Percentiles rank a stretch among this genome's conserved stretches.
phyloP scores from a whole-genome alignment of 495 filamentous ascomycete species.

The Evansstolkia leycettana region DNA sequence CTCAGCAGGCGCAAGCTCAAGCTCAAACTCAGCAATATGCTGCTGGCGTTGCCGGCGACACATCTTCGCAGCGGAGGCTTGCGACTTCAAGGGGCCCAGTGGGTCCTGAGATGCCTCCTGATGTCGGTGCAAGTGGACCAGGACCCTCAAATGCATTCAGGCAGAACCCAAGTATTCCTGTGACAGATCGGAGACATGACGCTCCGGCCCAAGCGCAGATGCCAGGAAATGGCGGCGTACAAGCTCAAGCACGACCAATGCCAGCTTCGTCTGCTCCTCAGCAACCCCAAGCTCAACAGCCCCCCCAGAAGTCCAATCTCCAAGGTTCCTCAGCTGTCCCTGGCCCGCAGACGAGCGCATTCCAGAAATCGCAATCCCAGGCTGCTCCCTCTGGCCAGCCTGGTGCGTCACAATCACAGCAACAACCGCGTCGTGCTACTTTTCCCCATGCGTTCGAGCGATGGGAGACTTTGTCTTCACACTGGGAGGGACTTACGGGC shows the following conservation, averaged over 20 bases:
- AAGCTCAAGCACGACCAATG: slow-evolving; percentile 6
- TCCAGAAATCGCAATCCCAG: slow-evolving; percentile 13
- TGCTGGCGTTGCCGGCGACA: slow-evolving; percentile 48
- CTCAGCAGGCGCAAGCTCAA: slow-evolving; percentile 25
- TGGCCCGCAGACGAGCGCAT: slow-evolving; percentile 7
- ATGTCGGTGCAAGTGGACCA: slow-evolving; percentile 1
- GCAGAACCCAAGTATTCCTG: slow-evolving; percentile 5
- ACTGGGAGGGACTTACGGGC: slow-evolving; percentile 94
- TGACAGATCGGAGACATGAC: slow-evolving; percentile 6
- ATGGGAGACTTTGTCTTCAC: slow-evolving; percentile 92
- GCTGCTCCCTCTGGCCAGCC: slow-evolving; percentile 16
- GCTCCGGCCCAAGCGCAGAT: slow-evolving; percentile 2
- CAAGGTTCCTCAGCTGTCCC: slow-evolving; percentile 19
- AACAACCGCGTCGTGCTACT: slow-evolving; percentile 30
- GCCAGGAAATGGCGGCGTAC: slow-evolving; percentile 1
- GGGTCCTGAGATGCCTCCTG: slow-evolving; percentile 14
- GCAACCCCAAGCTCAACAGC: slow-evolving; percentile 14
- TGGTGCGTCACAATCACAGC: slow-evolving; percentile 23
- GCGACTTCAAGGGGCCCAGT: slow-evolving; percentile 13
- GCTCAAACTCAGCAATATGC: slow-evolving; percentile 20
- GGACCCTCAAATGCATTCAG: slow-evolving; percentile 3
- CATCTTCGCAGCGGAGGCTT: slow-evolving; percentile 28
- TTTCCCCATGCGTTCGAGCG: slow-evolving; percentile 97
- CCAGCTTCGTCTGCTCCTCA: slow-evolving; percentile 11
- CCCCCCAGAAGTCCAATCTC: slow-evolving; percentile 11